Evolutionary conservation across 2,329 filamentous ascomycete genomes (phyloP), one percentile per base, ranked within the genome.

Genomic region (Pseudogymnoascus sp.): DNA sequence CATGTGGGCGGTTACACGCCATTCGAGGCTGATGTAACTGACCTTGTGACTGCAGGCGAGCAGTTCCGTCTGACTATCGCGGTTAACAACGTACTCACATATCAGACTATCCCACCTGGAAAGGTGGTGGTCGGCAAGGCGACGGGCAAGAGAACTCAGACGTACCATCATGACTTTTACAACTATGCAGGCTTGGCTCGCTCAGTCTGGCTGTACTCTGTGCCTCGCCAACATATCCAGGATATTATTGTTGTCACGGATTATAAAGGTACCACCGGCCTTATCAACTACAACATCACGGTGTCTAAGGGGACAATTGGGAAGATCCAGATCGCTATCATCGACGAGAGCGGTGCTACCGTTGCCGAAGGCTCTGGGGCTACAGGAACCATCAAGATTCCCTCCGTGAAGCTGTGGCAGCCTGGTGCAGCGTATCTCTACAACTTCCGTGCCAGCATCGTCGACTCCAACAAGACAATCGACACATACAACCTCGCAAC

Each of bases 121-220:
- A 33, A 33, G 10, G 50, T 56, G 26, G 3, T 4, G n/a, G 26
- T 31, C 2, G 33, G 50, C 26, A 12, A 12, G n/a, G 35, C 40
- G n/a, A 63, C 64, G 33, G 69, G 70, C 6, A 69, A 63, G 37
- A 65, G 63, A 11, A 65, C 65, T 14, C 69, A 74, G 62, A 59
- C 61, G 7, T 73, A 72, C 28, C 67, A 71, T 37, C 71, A 73
- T 62, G 72, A 73, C 61, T 74, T 73, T 43, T 72, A 69, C 61
- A 74, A 74, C 61, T 73, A 72, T 43, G 60, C 67, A 2, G 72
- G 72, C 12, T 65, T 73, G 16, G 66, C 69, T 1, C 69, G 72
- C 0, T 74, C 72, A 0, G 65, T 73, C 2, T 73, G 65, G 64
- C 38, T 73, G 1, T 73, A 68, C 31, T 66, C 64, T 10, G 68